Conservation (phyloP, 768 basidiomycete genomes). For the Suillus luteus region DNA sequence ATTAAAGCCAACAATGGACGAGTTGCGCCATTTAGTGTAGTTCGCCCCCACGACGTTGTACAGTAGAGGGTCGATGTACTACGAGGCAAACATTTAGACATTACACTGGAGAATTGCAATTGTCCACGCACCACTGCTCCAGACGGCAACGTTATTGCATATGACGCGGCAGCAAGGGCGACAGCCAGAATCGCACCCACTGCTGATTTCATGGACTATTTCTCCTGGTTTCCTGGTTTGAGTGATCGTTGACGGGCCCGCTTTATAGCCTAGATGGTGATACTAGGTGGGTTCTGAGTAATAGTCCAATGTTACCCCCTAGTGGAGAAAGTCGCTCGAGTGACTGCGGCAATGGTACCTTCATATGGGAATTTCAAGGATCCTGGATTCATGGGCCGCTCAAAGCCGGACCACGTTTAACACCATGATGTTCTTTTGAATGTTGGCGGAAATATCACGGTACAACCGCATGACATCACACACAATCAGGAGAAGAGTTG, state of each 20-base stretch:
- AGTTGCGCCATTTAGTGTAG: slow-evolving; percentile 33
- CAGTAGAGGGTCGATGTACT: slow-evolving; percentile 52
- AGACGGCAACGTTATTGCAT: not conserved
- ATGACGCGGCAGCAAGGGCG: not conserved
- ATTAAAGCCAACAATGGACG: slow-evolving; percentile 47
- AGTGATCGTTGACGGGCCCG: not conserved
- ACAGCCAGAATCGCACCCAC: not conserved
- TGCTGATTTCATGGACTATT: not conserved
- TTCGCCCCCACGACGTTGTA: slow-evolving; percentile 50
- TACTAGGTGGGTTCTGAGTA: not conserved
- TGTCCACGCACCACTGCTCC: slow-evolving; percentile 7
- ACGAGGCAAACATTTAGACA: slow-evolving; percentile 3
- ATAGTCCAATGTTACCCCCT: not conserved
- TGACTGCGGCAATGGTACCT: not conserved
- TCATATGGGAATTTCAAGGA: too few species aligned
- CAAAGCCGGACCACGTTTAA: too few species aligned
- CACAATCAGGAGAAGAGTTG: too few species aligned
- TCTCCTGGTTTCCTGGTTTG: not conserved
- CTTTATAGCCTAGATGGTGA: too few species aligned
- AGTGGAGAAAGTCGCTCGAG: not conserved
- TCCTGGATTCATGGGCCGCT: too few species aligned
- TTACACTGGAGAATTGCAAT: not conserved
- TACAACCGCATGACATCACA: too few species aligned
- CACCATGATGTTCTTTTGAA: too few species aligned
- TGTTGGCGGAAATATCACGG: too few species aligned